phyloP scores from a whole-genome alignment of 2,329 filamentous ascomycete species.

The Cladosporium velox region DNA sequence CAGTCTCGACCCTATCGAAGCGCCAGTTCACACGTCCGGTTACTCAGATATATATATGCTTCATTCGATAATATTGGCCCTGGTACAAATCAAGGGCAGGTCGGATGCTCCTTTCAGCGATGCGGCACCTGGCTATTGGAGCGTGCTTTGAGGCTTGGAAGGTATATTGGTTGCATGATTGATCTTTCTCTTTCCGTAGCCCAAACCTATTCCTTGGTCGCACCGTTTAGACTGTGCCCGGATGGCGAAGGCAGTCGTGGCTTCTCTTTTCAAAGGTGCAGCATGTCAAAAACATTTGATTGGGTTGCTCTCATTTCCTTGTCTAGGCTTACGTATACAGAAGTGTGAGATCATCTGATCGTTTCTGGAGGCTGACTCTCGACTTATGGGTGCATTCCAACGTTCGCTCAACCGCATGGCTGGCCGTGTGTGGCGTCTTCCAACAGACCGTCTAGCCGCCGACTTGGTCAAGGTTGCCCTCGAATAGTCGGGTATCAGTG shows the following conservation, averaged over 20 bases:
- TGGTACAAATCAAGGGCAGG: not conserved
- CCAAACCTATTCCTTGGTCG: not conserved
- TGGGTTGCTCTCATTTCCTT: not conserved
- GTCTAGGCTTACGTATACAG: not conserved
- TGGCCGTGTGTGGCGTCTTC: not conserved
- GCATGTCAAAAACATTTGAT: not conserved
- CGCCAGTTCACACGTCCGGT: not conserved
- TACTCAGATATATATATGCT: not conserved
- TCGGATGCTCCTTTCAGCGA: not conserved
- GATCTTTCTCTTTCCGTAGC: not conserved
- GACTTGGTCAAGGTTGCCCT: not conserved
- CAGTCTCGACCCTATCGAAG: not conserved
- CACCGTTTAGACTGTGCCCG: not conserved
- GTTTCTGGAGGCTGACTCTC: too few species aligned
- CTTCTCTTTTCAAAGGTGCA: not conserved
- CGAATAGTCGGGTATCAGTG: not conserved
- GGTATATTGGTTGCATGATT: not conserved
- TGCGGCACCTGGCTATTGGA: not conserved
- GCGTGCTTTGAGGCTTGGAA: not conserved
- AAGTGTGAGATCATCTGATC: not conserved
- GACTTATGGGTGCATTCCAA: not conserved
- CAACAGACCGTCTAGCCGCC: not conserved
- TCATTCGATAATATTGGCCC: not conserved
- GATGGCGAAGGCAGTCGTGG: not conserved
- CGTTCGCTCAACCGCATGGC: not conserved